phyloP scores from a whole-genome alignment of 306 rosid genomes.

The Astragalus glycyphyllos region DNA sequence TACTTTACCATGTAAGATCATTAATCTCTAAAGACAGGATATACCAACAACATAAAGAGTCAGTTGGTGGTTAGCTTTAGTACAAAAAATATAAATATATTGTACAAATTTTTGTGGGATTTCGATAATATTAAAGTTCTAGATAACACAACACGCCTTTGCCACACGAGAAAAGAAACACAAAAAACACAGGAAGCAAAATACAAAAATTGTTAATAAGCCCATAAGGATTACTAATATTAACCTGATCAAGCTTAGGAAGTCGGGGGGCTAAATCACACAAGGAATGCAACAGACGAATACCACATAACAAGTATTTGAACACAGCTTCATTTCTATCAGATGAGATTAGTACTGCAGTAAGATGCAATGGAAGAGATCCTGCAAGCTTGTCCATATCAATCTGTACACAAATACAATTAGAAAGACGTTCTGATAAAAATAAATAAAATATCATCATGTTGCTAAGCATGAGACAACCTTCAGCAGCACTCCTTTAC shows the following conservation, averaged over 20 bases:
- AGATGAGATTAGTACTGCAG: constrained; percentile 65
- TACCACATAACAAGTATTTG: constrained; percentile 73
- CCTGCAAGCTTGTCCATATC: constrained; percentile 84
- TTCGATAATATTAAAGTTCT: constrained; percentile 23
- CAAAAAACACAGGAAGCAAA: constrained; percentile 34
- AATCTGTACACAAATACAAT: constrained; percentile 63
- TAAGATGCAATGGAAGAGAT: constrained; percentile 89
- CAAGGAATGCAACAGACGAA: constrained; percentile 86
- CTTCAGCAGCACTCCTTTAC: constrained; percentile 58
- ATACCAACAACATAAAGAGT: constrained; percentile 10
- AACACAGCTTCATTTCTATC: constrained; percentile 65
- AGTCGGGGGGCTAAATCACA: constrained; percentile 88
- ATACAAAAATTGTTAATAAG: constrained; percentile 27
- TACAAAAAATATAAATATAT: constrained; percentile 1
- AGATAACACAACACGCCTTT: constrained; percentile 23
- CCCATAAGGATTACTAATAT: constrained; percentile 22
- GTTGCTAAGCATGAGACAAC: constrained; percentile 50
- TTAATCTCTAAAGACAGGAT: constrained; percentile 32
- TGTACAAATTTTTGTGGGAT: constrained; percentile 18
- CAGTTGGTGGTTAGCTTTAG: constrained; percentile 24
- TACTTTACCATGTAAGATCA: constrained; percentile 12
- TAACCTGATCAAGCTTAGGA: constrained; percentile 88
- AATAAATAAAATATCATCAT: constrained; percentile 34
- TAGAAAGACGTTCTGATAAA: constrained; percentile 38
- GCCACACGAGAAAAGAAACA: constrained; percentile 13